Base-by-base conservation (phyloP, 106 monocot genomes). In the Posidonia australis region DNA sequence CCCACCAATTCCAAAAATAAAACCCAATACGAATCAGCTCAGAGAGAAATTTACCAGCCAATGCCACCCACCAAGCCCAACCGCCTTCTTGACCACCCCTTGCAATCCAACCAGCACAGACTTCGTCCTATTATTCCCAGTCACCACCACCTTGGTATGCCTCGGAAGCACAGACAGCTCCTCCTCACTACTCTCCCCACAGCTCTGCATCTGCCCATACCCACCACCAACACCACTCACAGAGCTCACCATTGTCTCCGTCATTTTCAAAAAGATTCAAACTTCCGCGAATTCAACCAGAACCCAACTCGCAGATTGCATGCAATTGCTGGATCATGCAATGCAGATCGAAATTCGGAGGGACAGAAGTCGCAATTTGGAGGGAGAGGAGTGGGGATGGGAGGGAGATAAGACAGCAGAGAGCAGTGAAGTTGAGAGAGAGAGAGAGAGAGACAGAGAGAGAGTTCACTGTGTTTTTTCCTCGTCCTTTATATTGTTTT, bases 101-200 rank as follows among this genome's bases (percentile, higher is more conserved):
- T 74, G 58, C 12, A 74, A 32, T 2, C 74, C 74, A 13, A 74
- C 74, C 17, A 74, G 74, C 49, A 74, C 74, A 26, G 74, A 74
- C 21, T 74, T 74, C 16, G 74, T 74, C 58, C 74, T 42, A 46
- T 74, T 74, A 13, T 74, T 74, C 59, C 74, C 74, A 11, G 74
- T 74, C 1, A 74, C 74, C 46, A 74, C 74, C 57, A 74, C 74
- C 51, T 74, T 74, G 18, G 74, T 74, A 49, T 74, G 74, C 47
- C 74, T 66, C 10, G 74, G 74, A 11, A 74, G 41, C 13, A 74
- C 74, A n/a, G 66, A 66, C 14, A 74, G 74, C 59, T 74, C 74
- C 58, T 74, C 74, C 66, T 74, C 74, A 29, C 74, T 74, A 48
- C 74, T 48, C 20, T 72, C 62, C 54, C 72, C 72, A 26, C 70